phyloP scores from a whole-genome alignment of 2,329 filamentous ascomycete species.

The Aspergillus nomiae region DNA sequence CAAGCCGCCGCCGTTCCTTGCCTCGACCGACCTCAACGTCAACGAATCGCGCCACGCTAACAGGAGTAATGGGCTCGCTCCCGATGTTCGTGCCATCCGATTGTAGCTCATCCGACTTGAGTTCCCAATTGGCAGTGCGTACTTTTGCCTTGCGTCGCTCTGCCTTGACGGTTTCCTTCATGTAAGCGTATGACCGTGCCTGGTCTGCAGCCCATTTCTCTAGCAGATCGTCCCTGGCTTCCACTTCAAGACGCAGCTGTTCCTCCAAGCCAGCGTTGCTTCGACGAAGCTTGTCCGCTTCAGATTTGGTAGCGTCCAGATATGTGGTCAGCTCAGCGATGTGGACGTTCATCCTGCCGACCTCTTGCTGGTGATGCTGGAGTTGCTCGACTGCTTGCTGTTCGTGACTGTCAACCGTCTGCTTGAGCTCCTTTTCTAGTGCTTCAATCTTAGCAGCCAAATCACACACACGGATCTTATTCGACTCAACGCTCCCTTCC shows the following conservation, averaged over 20 bases:
- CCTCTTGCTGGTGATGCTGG: constrained; percentile 35
- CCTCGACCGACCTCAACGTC: constrained; percentile 45
- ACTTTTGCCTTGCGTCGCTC: constrained; percentile 45
- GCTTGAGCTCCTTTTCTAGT: constrained; percentile 35
- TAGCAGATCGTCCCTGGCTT: constrained; percentile 36
- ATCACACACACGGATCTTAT: constrained; percentile 36
- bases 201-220: constrained; percentile 39
- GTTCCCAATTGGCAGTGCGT: constrained; percentile 42
- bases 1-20: constrained; percentile 39
- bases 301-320: constrained; percentile 37
- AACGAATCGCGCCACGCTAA: constrained; percentile 43
- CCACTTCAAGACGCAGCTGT: constrained; percentile 40
- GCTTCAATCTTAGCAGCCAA: constrained; percentile 36
- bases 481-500: constrained; percentile 36
- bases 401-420: constrained; percentile 25
- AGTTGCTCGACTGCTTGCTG: constrained; percentile 25
- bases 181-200: constrained; percentile 34
- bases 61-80: constrained; percentile 47
- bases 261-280: constrained; percentile 40
- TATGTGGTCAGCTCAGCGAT: constrained; percentile 44
- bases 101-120: constrained; percentile 40
- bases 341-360: constrained; percentile 44
- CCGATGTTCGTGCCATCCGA: constrained; percentile 30
- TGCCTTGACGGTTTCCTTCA: constrained; percentile 40
- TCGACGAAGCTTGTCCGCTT: constrained; percentile 38